Percentiles rank a stretch among this genome's conserved stretches.
Conservation (phyloP, 1,284 basidiomycete genomes). For the Porphyrellus sp. region DNA sequence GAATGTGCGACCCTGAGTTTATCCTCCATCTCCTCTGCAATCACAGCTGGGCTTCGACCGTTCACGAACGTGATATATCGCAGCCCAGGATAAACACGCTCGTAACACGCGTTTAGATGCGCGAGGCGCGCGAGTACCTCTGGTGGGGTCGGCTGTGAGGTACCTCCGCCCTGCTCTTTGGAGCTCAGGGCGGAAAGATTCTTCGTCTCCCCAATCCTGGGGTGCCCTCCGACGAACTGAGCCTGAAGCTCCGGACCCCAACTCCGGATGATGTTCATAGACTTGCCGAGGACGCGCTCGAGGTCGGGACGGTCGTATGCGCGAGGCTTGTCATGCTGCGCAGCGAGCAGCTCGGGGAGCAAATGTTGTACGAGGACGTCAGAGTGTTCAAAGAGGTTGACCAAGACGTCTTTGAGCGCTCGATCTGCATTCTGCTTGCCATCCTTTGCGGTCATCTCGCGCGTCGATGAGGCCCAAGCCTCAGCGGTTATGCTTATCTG, state of each 20-base stretch:
- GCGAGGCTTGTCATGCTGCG: not conserved
- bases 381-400: constrained; percentile 70
- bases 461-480: not conserved
- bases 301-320: constrained; percentile 21
- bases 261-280: constrained; percentile 47
- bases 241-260: constrained; percentile 64
- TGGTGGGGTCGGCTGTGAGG: constrained; percentile 50
- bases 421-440: constrained; percentile 35
- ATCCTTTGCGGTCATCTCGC: constrained; percentile 24
- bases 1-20: constrained; percentile 54
- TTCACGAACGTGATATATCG: constrained; percentile 92
- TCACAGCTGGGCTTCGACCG: constrained; percentile 66
- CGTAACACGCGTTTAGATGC: constrained; percentile 77
- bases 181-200: constrained; percentile 72
- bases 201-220: constrained; percentile 80
- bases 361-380: constrained; percentile 54
- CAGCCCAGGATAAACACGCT: constrained; percentile 67
- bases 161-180: constrained; percentile 65
- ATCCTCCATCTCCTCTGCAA: constrained; percentile 78
- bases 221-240: constrained; percentile 78
- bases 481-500: constrained; percentile 15
- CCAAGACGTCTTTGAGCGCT: constrained; percentile 38
- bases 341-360: constrained; percentile 50
- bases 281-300: constrained; percentile 59
- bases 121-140: constrained; percentile 60